Evolutionary conservation across 2,329 filamentous ascomycete genomes (phyloP), one percentile per base, ranked within the genome.

Genomic region (Penicillium crustosum): DNA sequence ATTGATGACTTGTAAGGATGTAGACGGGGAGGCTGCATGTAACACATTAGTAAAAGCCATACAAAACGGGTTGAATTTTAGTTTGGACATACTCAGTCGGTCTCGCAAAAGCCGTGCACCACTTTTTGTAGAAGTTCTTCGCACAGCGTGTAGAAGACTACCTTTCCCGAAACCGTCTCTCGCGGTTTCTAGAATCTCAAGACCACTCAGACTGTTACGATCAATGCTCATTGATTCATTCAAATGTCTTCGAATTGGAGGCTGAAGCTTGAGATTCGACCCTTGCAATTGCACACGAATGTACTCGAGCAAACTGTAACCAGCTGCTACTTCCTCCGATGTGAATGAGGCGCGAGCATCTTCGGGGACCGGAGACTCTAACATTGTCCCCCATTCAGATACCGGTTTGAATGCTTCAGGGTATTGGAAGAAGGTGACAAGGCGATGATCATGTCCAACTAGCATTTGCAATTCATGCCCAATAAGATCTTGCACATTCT

Each of bases 161-260:
- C 94, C 94, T 62, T 89, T 87, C 39, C 89, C 89, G 21, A 83
- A 76, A 3, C 89, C 87, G 66, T 97, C 93, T 49, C 89, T 85
- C 50, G 96, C 86, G 0, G 94, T 97, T 70, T 87, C 86, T 63
- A 91, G 87, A 63, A 99, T 90, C 74, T 99, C 94, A 5, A 99
- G 81, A 1, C 93, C 91, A 58, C 90, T 85, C 76, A 99, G 83
- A 64, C 89, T 97, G 69, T 93, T 96, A 70, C 89, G 93, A 77
- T 99, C 94, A 64, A 99, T 95, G 50, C 79, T 83, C 90, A 99
- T 94, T 62, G 89, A 86, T 61, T 95, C 86, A 69, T 90, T 81
- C 51, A 85, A 82, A 63, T 89, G 86, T 64, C 91, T 85, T 58
- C 90, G 88, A 36, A 88, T 78, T 2, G 94, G 94, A 44, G 91